Base-by-base conservation (phyloP, 176 grass and related monocot species). In the Musa schizocarpa region DNA sequence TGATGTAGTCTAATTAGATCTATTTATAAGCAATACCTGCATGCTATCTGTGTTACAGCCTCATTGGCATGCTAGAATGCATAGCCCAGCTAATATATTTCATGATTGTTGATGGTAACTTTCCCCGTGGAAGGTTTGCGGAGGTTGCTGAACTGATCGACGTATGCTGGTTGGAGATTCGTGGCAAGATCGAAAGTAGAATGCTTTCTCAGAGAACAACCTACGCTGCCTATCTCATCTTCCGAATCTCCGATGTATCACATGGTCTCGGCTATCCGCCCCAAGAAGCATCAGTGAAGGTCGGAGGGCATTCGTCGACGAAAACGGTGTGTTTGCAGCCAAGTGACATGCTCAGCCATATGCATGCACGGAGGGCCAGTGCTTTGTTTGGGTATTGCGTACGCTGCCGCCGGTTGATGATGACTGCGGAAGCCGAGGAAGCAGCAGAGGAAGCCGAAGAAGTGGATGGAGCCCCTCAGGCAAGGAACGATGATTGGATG, bases 121-220 rank as follows among this genome's bases (percentile, higher is more conserved):
- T 50, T n/a, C 9, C 49, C n/a, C 13, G 11, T 72, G 52, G 54
- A 65, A 96, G 92, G 74, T 96, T 92, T 6, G 63, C 77, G 0
- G 92, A 92, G 86, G 79, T 61, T 19, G 85, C 83, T 1, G 10
- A 83, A 74, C 90, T 97, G 13, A 0, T 19, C 10, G 0, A 2
- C 9, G 90, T 97, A 25, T 97, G 87, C 77, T 88, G 87, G 93
- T 21, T 93, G 48, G 93, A 90, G 27, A 78, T 96, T 29, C 9
- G 1, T 25, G 85, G 87, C 22, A 88, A 54, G 54, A 92, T 96
- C 1, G 24, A 79, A 0, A 88, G 53, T 77, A 84, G 59, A 49
- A 81, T 79, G 52, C 87, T 96, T 48, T 81, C 89, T 20, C 51
- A 5, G 1, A 68, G 73, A 53, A 79, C 83, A 53, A 70, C 26